Conservation (phyloP, 169 alveolate species). For the Plasmodium falciparum region DNA sequence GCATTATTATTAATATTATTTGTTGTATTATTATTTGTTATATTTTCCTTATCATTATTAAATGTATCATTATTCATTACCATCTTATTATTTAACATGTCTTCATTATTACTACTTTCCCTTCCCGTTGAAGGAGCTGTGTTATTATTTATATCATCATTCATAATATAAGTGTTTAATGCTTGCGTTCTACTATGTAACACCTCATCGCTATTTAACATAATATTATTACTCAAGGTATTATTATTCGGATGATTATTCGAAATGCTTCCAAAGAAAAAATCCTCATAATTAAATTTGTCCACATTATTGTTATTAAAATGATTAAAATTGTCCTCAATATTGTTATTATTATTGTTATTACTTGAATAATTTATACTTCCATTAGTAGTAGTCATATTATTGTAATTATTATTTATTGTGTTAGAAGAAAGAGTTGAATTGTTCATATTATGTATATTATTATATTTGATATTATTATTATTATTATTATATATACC, state of each 20-base stretch:
- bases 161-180: constrained; percentile 8
- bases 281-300: constrained; percentile 37
- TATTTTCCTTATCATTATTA: neutral
- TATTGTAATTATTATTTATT: neutral
- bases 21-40: neutral
- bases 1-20: constrained; percentile 15
- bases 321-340: constrained; percentile 35
- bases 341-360: constrained; percentile 15
- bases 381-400: constrained; percentile 3
- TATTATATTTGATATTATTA: neutral
- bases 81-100: no score
- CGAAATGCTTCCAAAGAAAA: constrained; percentile 19
- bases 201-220: no score
- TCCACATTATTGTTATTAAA: constrained; percentile 2
- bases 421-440: no score
- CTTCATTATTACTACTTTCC: no score
- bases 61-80: neutral
- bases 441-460: no score
- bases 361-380: constrained; percentile 2
- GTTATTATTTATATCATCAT: neutral
- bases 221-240: neutral
- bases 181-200: constrained; percentile 17
- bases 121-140: no score
- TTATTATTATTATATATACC: neutral
- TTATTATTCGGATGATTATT: neutral